Evolutionary conservation across 768 basidiomycete genomes (phyloP).

Genomic region (Termitomyces sp.): DNA sequence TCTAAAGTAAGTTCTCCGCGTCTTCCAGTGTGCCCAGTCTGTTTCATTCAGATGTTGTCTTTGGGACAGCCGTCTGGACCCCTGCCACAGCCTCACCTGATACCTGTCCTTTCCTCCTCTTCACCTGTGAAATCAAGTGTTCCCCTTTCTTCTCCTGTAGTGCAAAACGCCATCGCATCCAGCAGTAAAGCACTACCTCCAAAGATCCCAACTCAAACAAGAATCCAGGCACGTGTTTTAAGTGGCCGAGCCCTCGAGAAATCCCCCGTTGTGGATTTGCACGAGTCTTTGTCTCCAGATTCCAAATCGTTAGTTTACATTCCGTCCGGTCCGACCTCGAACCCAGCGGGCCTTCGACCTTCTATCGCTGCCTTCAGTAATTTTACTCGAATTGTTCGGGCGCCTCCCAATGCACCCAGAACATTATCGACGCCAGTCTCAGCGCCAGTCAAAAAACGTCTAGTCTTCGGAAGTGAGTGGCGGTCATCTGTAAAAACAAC

Average conservation of each 20-base stretch:
- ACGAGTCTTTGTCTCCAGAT: slow-evolving; percentile 26
- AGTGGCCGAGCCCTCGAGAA: slow-evolving; percentile 19
- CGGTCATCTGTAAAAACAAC: slow-evolving; percentile 33
- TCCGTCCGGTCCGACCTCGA: slow-evolving; percentile 36
- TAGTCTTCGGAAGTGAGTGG: slow-evolving; percentile 47
- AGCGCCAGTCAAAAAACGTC: slow-evolving; percentile 27
- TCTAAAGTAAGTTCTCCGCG: slow-evolving; percentile 3
- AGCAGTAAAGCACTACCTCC: slow-evolving; percentile 27
- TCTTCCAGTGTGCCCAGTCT: neutral
- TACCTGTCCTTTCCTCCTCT: neutral
- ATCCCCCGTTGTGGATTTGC: slow-evolving; percentile 5
- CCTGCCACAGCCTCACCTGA: neutral
- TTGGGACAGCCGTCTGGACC: neutral
- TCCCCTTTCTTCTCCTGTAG: neutral
- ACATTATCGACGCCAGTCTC: slow-evolving; percentile 9
- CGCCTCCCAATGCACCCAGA: slow-evolving; percentile 17
- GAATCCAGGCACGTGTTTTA: neutral
- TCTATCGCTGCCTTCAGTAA: slow-evolving; percentile 19
- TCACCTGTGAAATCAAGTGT: neutral
- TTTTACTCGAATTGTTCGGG: neutral
- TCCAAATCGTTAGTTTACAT: slow-evolving; percentile 32
- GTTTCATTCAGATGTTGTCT: neutral
- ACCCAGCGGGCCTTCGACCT: slow-evolving; percentile 52
- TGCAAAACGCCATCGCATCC: slow-evolving; percentile 28
- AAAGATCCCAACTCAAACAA: slow-evolving; percentile 5